A percentile compares a stretch with the other conserved stretches of the same genome.
These are phyloP conservation scores for Triticum aestivum DNA, from an alignment of 176 grass and related monocot genomes.

Conservation along the genomic window IWGSC_CS_RefSeq_v2.1 NC_057797.1:56277950-56278449, in stretches of 20 bases:
- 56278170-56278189: not conserved
- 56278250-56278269: not conserved
- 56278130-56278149: not conserved
- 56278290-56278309: not conserved
- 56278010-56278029: not conserved
- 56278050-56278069: not conserved
- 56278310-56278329: not conserved
- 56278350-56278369: not conserved
- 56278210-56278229: not conserved
- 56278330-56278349: not conserved
- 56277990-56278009: not conserved
- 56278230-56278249: not conserved
- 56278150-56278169: not conserved
- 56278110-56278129: not conserved
- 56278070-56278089: not conserved
- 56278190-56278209: not conserved
- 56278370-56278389: not conserved
- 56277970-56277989: constrained; percentile 9
- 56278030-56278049: not conserved
- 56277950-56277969: not conserved
- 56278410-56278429: not conserved
- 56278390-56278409: not conserved
- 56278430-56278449: not conserved
- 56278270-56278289: not conserved
- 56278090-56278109: not conserved